Conservation (phyloP, 2,329 filamentous ascomycete species). For the Rasamsonia emersonii region DNA sequence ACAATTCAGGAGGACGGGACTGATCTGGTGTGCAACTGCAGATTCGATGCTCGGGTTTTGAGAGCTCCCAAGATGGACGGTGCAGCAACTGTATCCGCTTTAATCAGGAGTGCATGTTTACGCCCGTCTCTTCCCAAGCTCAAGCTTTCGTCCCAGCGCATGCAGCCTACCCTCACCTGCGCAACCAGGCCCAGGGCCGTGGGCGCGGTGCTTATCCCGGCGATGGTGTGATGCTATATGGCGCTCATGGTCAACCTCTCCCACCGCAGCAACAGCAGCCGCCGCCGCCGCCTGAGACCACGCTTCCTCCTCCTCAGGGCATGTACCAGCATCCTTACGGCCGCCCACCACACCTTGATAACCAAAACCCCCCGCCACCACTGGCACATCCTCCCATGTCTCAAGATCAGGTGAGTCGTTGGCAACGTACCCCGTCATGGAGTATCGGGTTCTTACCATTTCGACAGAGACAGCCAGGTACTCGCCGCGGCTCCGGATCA, state of each 20-base stretch:
- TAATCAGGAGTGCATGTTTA: conserved; percentile 70
- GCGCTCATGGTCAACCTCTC: conserved; percentile 42
- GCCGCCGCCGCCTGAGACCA: conserved; percentile 26
- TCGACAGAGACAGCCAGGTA: conserved; percentile 28
- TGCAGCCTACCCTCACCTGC: conserved; percentile 52
- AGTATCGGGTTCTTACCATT: conserved; percentile 11
- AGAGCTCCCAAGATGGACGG: conserved; percentile 61
- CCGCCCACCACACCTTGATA: conserved; percentile 19
- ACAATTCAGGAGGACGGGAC: conserved; percentile 1
- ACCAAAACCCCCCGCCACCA: conserved; percentile 19
- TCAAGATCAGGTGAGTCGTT: conserved; percentile 39
- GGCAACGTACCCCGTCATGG: conserved; percentile 8
- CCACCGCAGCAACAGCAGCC: conserved; percentile 36
- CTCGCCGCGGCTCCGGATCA: conserved; percentile 35
- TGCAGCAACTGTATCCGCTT: conserved; percentile 67
- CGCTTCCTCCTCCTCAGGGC: conserved; percentile 32
- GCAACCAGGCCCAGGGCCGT: conserved; percentile 30
- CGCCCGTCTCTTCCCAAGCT: conserved; percentile 63
- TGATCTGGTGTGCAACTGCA: conserved; percentile 24
- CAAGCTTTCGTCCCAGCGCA: conserved; percentile 68
- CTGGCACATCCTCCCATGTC: conserved; percentile 30
- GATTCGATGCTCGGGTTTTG: conserved; percentile 70
- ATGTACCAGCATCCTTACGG: conserved; percentile 33
- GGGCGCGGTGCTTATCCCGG: conserved; percentile 25
- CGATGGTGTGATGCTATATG: conserved; percentile 36